phyloP scores from a whole-genome alignment of 2,329 filamentous ascomycete genomes.

The Pseudogymnoascus sp. region DNA sequence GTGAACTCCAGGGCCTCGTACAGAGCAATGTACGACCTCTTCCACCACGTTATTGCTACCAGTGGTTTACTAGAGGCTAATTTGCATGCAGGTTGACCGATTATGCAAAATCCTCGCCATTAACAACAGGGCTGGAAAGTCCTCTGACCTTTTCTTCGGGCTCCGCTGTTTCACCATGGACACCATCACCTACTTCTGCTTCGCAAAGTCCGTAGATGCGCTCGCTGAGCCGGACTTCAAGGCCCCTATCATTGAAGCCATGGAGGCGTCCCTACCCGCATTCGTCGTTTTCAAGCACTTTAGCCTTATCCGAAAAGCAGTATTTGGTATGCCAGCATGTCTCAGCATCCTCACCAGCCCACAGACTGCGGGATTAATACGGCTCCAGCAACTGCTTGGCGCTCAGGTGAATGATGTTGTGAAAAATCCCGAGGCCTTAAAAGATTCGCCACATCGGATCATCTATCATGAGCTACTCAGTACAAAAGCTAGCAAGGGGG shows the following conservation, averaged over 20 bases:
- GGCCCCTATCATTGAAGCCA: constrained; percentile 34
- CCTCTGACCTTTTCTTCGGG: constrained; percentile 26
- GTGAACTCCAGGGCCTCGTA: constrained; percentile 30
- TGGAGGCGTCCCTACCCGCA: constrained; percentile 30
- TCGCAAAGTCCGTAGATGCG: constrained; percentile 32
- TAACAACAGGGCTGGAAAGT: constrained; percentile 19
- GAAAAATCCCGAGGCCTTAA: constrained; percentile 18
- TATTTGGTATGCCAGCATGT: constrained; percentile 21
- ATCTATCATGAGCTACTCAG: constrained; percentile 31
- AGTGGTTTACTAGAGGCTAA: neutral
- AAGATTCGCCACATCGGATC: constrained; percentile 25
- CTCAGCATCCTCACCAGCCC: constrained; percentile 19
- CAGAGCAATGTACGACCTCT: constrained; percentile 25
- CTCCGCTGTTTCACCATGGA: constrained; percentile 32
- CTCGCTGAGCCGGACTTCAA: constrained; percentile 32
- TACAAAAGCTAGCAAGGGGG: constrained; percentile 23
- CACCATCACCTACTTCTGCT: constrained; percentile 34
- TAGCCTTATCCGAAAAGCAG: constrained; percentile 16
- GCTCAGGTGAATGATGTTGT: constrained; percentile 16
- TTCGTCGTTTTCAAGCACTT: constrained; percentile 35
- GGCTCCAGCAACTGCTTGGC: constrained; percentile 16
- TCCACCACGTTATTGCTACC: neutral
- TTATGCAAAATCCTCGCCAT: constrained; percentile 26
- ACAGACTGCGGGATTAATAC: constrained; percentile 17
- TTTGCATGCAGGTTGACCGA: constrained; percentile 21